phyloP scores from a whole-genome alignment of 352 stramenopile species.

The Phytopythium oedochilum region DNA sequence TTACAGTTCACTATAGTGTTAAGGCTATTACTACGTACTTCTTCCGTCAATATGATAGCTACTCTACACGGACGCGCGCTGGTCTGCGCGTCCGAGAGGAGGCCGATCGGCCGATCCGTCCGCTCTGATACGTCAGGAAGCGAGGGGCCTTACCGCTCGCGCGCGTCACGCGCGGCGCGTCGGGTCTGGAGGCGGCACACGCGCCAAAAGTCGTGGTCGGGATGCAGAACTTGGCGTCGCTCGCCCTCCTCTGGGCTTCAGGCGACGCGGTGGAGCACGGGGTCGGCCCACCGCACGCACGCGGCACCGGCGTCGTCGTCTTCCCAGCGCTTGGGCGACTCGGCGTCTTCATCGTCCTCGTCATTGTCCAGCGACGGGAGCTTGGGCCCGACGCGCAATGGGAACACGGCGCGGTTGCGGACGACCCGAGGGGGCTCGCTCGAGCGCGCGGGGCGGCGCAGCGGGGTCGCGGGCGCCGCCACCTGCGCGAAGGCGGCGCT shows the following conservation, averaged over 20 bases:
- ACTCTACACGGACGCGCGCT: not conserved
- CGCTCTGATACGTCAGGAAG: not conserved
- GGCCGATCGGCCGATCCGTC: not conserved
- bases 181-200: too few relatives aligned
- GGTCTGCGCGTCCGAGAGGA: not conserved
- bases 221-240: too few relatives aligned
- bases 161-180: too few relatives aligned
- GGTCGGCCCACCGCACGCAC: not conserved
- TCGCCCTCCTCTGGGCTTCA: not conserved
- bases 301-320: not conserved
- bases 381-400: conserved; percentile 13
- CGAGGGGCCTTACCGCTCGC: not conserved
- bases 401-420: conserved; percentile 11
- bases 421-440: conserved; percentile 18
- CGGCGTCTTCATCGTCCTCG: conserved; percentile 6
- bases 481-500: not conserved
- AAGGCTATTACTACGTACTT: too few relatives aligned
- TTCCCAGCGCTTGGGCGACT: conserved; percentile 5
- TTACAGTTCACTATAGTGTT: too few relatives aligned
- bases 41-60: not conserved
- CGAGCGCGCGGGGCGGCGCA: not conserved
- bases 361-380: conserved; percentile 18
- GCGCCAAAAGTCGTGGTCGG: too few relatives aligned
- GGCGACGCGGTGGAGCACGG: not conserved
- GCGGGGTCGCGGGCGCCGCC: not conserved